phyloP scores from a whole-genome alignment of 164 flowering plant species.

The Protea cynaroides region DNA sequence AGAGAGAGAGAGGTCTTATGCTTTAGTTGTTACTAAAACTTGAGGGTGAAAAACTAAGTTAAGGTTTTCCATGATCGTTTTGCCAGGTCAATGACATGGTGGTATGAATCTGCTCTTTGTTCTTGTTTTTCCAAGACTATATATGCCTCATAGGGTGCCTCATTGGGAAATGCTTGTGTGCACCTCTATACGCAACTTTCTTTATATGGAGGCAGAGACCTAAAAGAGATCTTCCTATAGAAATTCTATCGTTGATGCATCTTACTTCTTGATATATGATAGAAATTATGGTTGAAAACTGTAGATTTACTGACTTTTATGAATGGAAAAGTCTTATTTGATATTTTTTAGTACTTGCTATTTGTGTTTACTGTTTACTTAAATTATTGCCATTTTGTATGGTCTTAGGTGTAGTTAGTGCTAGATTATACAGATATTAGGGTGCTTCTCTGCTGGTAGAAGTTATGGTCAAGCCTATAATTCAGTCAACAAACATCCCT shows the following conservation, averaged over 20 bases:
- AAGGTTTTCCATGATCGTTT: background rate
- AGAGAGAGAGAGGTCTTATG: no score
- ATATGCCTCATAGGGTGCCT: background rate
- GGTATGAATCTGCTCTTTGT: background rate
- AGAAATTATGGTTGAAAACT: background rate
- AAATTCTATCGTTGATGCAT: background rate
- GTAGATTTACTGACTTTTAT: background rate
- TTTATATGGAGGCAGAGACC: background rate
- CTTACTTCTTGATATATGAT: background rate
- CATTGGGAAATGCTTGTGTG: background rate
- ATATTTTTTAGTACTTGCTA: background rate
- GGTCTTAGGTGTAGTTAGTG: background rate
- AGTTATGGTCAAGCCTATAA: conserved; percentile 61
- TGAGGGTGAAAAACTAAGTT: background rate
- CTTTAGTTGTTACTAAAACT: background rate
- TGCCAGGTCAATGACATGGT: background rate
- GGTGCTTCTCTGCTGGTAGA: background rate
- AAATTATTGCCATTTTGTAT: background rate
- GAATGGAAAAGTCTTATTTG: background rate
- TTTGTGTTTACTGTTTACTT: background rate
- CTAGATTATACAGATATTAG: background rate
- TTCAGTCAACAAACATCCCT: conserved; percentile 50
- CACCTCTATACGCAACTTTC: background rate
- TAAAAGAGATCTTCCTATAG: background rate
- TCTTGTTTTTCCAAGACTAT: background rate